Evolutionary conservation across 441 rosid species (phyloP), one percentile per base, ranked within the genome.

Genomic region (Omphalea diandra): DNA sequence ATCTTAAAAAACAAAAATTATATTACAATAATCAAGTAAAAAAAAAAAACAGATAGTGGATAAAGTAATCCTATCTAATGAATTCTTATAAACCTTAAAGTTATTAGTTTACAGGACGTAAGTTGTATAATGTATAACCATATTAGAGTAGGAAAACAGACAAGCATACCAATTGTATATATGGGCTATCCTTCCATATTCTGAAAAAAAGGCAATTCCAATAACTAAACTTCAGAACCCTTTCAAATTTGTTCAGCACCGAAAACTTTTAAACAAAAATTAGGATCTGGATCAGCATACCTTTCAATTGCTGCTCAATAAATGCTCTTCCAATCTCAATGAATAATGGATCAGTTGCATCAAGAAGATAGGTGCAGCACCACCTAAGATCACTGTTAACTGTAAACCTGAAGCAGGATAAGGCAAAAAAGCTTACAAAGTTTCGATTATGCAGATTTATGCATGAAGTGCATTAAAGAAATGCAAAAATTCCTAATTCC

Each of bases 311-410:
- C 72, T 86, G 79, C 79, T 84, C 82, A 65, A 87, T 84, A 69
- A 87, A 87, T 77, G 87, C 82, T 70, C 65, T 83, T 72, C 95
- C 95, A 78, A 89, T 86, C 71, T 86, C 92, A 77, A 87, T 46
- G 33, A 89, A 89, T 73, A 89, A 81, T 38, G 92, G 89, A 78
- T 89, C 95, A 15, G 84, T 86, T 71, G 90, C 95, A 76, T 89
- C 92, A 70, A 89, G 95, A 78, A 89, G 95, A 74, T 87, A 86
- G 50, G 90, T 89, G 81, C 95, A 89, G 76, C 83, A 79, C 95
- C 95, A 89, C 75, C 78, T 80, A 59, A 67, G 82, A 71, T 89
- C 82, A 63, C 80, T 83, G 53, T 82, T 76, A 68, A 87, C 86
- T 15, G 95, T 80, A 79, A 89, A 87, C 91, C 95, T 89, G 77